A percentile compares a stretch with the other conserved stretches of the same genome.
Conservation (phyloP, 257 asterid species). For the Gentiana dahurica region DNA sequence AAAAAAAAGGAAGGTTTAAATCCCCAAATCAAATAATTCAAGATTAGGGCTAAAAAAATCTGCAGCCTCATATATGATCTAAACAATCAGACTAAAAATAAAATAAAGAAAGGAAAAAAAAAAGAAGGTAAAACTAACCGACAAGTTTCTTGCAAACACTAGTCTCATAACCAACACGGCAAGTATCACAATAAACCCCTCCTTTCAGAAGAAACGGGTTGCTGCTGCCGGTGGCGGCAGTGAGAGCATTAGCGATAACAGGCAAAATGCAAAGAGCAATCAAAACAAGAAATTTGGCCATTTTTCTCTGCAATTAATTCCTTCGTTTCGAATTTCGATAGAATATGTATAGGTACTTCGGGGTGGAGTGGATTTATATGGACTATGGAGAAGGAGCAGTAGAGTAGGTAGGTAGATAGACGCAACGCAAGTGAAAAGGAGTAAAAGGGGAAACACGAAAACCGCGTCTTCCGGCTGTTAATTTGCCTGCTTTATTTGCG, state of each 20-base stretch:
- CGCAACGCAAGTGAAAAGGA: neutral
- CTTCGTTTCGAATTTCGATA: too few relatives aligned
- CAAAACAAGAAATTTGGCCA: conserved; percentile 35
- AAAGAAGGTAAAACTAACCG: conserved; percentile 22
- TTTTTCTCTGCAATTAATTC: conserved; percentile 7
- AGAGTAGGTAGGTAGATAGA: too few relatives aligned
- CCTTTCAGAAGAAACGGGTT: conserved; percentile 37
- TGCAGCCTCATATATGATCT: neutral
- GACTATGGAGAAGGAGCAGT: too few relatives aligned
- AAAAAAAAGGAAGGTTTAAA: neutral
- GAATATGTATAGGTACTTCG: too few relatives aligned
- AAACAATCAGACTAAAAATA: neutral
- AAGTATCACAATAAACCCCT: conserved; percentile 52
- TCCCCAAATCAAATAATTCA: neutral
- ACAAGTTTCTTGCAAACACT: conserved; percentile 30
- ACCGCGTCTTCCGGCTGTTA: too few relatives aligned
- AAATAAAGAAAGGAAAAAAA: neutral
- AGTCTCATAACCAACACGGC: conserved; percentile 76
- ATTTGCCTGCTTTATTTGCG: too few relatives aligned
- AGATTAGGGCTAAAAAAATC: neutral
- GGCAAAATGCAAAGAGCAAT: conserved; percentile 26
- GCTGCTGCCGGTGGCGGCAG: conserved; percentile 11
- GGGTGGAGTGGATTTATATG: too few relatives aligned
- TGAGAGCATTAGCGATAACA: conserved; percentile 16
- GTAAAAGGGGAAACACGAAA: neutral